These are phyloP conservation scores for Megacollybia marginata DNA, from an alignment of 768 basidiomycete species.

Conservation along the genomic window DNA sequence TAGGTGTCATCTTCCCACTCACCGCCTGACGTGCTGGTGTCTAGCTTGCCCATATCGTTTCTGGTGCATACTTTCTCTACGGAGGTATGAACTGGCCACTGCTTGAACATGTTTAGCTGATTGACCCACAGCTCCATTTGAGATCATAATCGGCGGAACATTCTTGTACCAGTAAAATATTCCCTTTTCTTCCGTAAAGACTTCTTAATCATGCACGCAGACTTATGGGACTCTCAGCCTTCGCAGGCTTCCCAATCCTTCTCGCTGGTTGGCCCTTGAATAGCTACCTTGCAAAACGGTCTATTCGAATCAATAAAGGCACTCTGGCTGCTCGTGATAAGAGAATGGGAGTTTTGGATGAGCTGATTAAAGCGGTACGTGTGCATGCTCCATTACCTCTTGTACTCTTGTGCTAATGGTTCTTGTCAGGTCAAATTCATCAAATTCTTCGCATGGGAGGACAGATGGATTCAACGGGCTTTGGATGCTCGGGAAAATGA, in stretches of 20 bases:
- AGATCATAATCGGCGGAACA: slow-evolving; percentile 61
- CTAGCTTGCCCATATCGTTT: slow-evolving; percentile 43
- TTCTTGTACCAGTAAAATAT: slow-evolving; percentile 71
- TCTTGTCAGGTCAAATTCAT: slow-evolving; percentile 54
- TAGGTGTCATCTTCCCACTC: not conserved
- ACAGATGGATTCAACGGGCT: slow-evolving; percentile 63
- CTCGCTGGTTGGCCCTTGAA: slow-evolving; percentile 67
- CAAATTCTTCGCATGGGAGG: slow-evolving; percentile 83
- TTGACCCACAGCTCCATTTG: slow-evolving; percentile 51
- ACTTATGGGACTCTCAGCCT: slow-evolving; percentile 62
- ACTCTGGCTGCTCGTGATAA: slow-evolving; percentile 58
- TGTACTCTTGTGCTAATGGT: slow-evolving; percentile 31
- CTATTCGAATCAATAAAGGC: slow-evolving; percentile 55
- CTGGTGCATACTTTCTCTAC: slow-evolving; percentile 60
- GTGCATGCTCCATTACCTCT: slow-evolving; percentile 60
- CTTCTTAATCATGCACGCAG: slow-evolving; percentile 22
- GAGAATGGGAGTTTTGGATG: slow-evolving; percentile 71
- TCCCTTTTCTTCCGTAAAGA: not conserved
- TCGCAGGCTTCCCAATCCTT: slow-evolving; percentile 65
- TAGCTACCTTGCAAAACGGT: slow-evolving; percentile 51
- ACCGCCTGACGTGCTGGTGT: not conserved
- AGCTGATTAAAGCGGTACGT: slow-evolving; percentile 68
- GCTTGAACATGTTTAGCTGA: slow-evolving; percentile 5
- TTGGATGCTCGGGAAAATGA: slow-evolving; percentile 61
- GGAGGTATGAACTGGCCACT: slow-evolving; percentile 34